phyloP scores from a whole-genome alignment of 495 filamentous ascomycete species.

The Poronia punctata region DNA sequence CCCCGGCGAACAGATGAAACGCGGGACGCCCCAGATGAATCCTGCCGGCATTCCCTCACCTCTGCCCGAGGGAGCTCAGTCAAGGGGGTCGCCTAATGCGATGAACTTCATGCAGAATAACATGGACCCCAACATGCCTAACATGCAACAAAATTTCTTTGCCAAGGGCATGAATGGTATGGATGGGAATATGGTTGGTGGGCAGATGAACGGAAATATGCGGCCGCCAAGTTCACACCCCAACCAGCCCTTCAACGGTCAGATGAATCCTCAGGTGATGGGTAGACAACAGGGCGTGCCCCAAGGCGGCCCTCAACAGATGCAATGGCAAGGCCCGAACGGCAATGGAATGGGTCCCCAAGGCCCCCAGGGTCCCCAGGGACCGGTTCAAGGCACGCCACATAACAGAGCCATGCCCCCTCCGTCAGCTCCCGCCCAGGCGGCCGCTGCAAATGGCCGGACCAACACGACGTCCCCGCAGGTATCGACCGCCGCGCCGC shows the following conservation, averaged over 20 bases:
- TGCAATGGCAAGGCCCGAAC: constrained; percentile 56
- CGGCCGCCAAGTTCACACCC: constrained; percentile 84
- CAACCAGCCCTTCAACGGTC: constrained; percentile 50
- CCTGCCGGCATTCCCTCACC: constrained; percentile 74
- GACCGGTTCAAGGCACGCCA: constrained; percentile 61
- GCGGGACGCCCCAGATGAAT: constrained; percentile 82
- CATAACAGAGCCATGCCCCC: constrained; percentile 82
- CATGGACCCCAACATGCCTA: constrained; percentile 61
- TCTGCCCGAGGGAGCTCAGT: constrained; percentile 67
- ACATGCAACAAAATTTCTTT: constrained; percentile 43
- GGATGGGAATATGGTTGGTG: constrained; percentile 48
- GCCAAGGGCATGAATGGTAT: constrained; percentile 40
- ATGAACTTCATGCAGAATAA: constrained; percentile 65
- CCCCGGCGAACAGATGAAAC: constrained; percentile 82
- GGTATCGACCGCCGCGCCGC: constrained; percentile 65
- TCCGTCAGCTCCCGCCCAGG: constrained; percentile 69
- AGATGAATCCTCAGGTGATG: constrained; percentile 54
- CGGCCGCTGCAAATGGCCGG: constrained; percentile 45
- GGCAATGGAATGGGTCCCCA: constrained; percentile 60
- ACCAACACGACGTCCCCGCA: constrained; percentile 74
- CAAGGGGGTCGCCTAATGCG: constrained; percentile 74
- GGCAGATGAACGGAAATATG: constrained; percentile 64
- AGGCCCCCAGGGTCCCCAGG: constrained; percentile 48
- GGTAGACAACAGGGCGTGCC: constrained; percentile 30
- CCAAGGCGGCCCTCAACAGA: constrained; percentile 29